These are phyloP conservation scores for Cercospora berteroae DNA, from an alignment of 2,329 filamentous ascomycete genomes.

Conservation along the genomic window DNA sequence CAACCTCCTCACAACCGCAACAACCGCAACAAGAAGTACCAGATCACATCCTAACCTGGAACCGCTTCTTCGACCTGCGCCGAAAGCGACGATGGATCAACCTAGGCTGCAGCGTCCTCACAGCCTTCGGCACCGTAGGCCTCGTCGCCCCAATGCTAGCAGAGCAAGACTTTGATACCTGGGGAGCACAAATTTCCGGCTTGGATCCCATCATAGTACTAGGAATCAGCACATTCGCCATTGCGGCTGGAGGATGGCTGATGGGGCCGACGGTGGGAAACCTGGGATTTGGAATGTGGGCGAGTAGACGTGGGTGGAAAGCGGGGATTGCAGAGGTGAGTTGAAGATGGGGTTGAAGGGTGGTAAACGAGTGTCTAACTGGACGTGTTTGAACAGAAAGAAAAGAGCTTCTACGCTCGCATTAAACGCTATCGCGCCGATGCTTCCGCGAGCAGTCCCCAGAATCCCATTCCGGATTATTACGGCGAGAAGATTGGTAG, in stretches of 20 bases:
- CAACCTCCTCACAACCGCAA: slow-evolving; percentile 5
- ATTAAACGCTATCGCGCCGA: slow-evolving; percentile 93
- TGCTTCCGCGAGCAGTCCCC: slow-evolving; percentile 79
- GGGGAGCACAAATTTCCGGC: slow-evolving; percentile 66
- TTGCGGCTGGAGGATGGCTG: slow-evolving; percentile 82
- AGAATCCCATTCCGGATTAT: slow-evolving; percentile 94
- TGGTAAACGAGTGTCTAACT: no score
- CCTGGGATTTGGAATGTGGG: slow-evolving; percentile 71
- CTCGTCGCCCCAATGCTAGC: slow-evolving; percentile 66
- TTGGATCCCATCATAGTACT: slow-evolving; percentile 85
- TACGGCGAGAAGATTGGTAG: slow-evolving; percentile 98
- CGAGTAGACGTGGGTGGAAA: slow-evolving; percentile 60
- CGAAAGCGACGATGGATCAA: slow-evolving; percentile 81
- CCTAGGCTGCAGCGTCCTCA: slow-evolving; percentile 69
- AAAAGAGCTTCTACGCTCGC: slow-evolving; percentile 86
- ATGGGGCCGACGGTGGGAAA: slow-evolving; percentile 80
- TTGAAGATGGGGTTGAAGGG: background rate
- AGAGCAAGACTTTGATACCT: slow-evolving; percentile 67
- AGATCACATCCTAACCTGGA: slow-evolving; percentile 60
- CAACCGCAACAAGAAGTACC: slow-evolving; percentile 7
- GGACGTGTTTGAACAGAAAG: slow-evolving; percentile 77
- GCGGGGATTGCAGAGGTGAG: slow-evolving; percentile 67
- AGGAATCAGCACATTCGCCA: slow-evolving; percentile 74
- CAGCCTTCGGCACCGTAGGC: slow-evolving; percentile 61
- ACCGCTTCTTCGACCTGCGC: slow-evolving; percentile 88